Evolutionary conservation across 2,329 filamentous ascomycete genomes (phyloP).

Genomic region (Diaporthe aspalathi): DNA sequence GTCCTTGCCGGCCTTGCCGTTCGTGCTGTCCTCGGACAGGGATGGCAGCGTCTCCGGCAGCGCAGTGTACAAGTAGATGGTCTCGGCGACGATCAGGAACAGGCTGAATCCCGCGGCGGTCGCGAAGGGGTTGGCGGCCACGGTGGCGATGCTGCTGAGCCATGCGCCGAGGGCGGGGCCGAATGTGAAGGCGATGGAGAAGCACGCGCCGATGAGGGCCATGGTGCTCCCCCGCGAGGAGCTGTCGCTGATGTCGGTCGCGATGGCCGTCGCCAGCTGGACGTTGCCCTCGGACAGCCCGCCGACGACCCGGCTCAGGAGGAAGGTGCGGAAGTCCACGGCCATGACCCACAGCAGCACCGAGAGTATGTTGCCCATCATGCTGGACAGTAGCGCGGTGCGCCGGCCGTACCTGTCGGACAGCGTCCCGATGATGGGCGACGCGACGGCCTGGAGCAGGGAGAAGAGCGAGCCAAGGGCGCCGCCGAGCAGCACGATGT

Average conservation of each 20-base stretch:
- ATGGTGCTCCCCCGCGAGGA: constrained; percentile 88
- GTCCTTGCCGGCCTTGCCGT: constrained; percentile 41
- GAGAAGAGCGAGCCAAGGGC: constrained; percentile 93
- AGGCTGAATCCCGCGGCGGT: constrained; percentile 91
- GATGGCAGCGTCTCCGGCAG: constrained; percentile 88
- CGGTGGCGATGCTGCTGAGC: constrained; percentile 79
- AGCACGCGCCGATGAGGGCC: constrained; percentile 95
- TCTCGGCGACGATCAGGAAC: constrained; percentile 86
- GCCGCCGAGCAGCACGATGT: constrained; percentile 94
- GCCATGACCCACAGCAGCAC: constrained; percentile 95
- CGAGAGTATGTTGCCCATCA: constrained; percentile 92
- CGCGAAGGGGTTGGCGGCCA: constrained; percentile 92
- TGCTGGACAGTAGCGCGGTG: constrained; percentile 87
- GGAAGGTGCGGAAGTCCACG: constrained; percentile 93
- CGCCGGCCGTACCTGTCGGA: constrained; percentile 91
- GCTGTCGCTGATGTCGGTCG: constrained; percentile 93
- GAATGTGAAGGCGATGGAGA: constrained; percentile 97
- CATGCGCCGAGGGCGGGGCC: constrained; percentile 92
- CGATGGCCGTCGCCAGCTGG: constrained; percentile 94
- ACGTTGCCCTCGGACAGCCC: constrained; percentile 97
- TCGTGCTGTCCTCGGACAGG: constrained; percentile 51
- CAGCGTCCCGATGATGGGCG: constrained; percentile 87
- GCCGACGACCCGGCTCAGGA: constrained; percentile 91
- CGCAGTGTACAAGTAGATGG: constrained; percentile 83
- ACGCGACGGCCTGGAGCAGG: constrained; percentile 90